Base-by-base conservation (phyloP, 306 rosid species). In the Mimosa pudica region DNA sequence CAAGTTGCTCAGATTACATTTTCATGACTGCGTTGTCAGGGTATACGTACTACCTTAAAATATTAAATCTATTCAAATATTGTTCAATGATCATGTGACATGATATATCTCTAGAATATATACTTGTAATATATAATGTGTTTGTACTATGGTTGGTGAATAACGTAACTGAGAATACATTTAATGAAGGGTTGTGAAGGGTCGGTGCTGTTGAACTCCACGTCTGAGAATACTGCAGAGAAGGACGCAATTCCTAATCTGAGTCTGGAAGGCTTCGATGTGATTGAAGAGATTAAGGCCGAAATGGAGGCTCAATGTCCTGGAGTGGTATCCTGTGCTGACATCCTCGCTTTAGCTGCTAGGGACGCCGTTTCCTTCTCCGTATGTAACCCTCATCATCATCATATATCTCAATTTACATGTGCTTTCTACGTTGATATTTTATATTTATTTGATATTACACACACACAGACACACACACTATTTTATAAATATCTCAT, bases 281-380 rank as follows among this genome's bases (percentile, higher is more conserved):
- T 87, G 12, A 87, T 91, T 1, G 88, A 91, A 52, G 88, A 82
- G 36, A 86, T 91, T 10, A 91, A 91, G 81, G 58, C 10, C 7
- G 74, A 61, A 10, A 9, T 91, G 3, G 93, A 89, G 77, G 80
- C 75, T 9, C 80, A 49, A 67, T 89, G 93, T 73, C 79, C 87
- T 32, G 86, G 86, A 74, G 71, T 84, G 62, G 96, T 91, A 5
- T 89, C 96, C 24, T 89, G 93, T 81, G 90, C 93, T 55, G 96
- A 89, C 83, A 84, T 91, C 16, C 42, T 91, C 8, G 75, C 96
- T 54, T 85, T 89, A 78, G 86, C 91, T 3, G 54, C 96, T 20
- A 82, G 90, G 49, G 96, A 89, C 61, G 73, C 92, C 11, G 80
- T 90, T 65, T 84, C 91, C 2, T 78, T 71, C 74, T 83, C 77